These are phyloP conservation scores for Colletotrichum theobromicola DNA, from an alignment of 2,329 filamentous ascomycete species.

Conservation along the genomic window DNA sequence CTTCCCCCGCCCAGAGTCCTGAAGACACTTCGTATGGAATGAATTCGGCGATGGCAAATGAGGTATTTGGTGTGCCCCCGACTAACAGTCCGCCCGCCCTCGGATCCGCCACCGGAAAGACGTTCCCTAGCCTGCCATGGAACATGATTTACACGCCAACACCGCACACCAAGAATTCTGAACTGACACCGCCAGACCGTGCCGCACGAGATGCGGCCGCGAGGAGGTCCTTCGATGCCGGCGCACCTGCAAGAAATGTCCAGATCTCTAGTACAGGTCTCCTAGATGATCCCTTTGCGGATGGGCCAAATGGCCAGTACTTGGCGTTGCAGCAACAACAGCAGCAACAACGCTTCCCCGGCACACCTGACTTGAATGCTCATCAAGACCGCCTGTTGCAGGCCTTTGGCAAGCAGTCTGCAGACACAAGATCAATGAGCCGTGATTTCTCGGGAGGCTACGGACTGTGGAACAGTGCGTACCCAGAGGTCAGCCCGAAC, in stretches of 20 bases:
- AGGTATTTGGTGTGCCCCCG: conserved; percentile 49
- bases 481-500: conserved; percentile 1
- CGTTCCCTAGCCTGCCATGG: conserved; percentile 55
- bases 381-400: conserved; percentile 41
- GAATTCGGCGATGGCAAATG: conserved; percentile 56
- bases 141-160: conserved; percentile 44
- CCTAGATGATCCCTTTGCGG: conserved; percentile 35
- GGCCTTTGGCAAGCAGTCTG: conserved; percentile 30
- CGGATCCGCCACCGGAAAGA: conserved; percentile 36
- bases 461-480: conserved; percentile 4
- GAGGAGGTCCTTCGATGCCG: conserved; percentile 13
- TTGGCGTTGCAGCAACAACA: background rate
- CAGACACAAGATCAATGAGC: conserved; percentile 14
- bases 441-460: conserved; percentile 13
- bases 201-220: conserved; percentile 11
- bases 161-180: conserved; percentile 11
- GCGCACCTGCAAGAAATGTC: background rate
- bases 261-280: background rate
- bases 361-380: conserved; percentile 16
- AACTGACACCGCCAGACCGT: conserved; percentile 17
- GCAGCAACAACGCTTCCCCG: background rate
- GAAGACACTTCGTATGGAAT: conserved; percentile 60
- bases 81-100: conserved; percentile 35
- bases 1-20: conserved; percentile 33
- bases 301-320: background rate